Evolutionary conservation across 129 eudicot genomes (phyloP), one percentile per base, ranked within the genome.

Genomic region (Pseudognaphalium luteoalbum): DNA sequence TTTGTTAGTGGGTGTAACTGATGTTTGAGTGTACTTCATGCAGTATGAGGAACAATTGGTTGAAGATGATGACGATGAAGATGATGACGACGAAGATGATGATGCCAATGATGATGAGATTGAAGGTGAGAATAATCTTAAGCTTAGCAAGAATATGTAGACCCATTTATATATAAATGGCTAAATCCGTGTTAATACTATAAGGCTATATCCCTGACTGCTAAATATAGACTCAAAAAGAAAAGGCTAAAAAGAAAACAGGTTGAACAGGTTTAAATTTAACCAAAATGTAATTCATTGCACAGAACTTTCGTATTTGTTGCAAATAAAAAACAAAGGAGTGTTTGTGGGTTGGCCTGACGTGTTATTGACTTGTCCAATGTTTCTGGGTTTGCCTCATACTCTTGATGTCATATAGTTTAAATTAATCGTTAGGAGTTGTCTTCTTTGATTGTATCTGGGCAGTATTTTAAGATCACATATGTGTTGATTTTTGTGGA

Each of bases 21-120:
- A 77, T 68, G 59, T 57, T 52, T 57, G 60, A 77, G 29, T 25
- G 60, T 58, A 35, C 44, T 66, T 76, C 4, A 37, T 77, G 81
- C 69, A 77, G 81, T 69, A 77, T 30, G 81, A 77, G 33, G 81
- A 68, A 77, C 81, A 69, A 39, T 19, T 77, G 61, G 81, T 77
- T 56, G 81, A 77, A 77, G 81, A 77, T 58, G 81, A 68, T 19
- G 81, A 77, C 6, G 81, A 77, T 17, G 81, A 77, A 16, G 81
- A 68, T 8, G 81, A 77, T 2, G 81, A 77, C 4, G 81, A 77
- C 2, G 81, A 77, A 7, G 80, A 76, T 15, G 67, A 76, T 28
- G 44, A 76, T 57, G 80, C 66, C 14, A 54, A 76, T 19, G 72
- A 75, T 35, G 74, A 76, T 54, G 81, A 68, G 5, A 2, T 77